Conservation (phyloP, 2,329 filamentous ascomycete genomes). For the Arthroderma sp. region DNA sequence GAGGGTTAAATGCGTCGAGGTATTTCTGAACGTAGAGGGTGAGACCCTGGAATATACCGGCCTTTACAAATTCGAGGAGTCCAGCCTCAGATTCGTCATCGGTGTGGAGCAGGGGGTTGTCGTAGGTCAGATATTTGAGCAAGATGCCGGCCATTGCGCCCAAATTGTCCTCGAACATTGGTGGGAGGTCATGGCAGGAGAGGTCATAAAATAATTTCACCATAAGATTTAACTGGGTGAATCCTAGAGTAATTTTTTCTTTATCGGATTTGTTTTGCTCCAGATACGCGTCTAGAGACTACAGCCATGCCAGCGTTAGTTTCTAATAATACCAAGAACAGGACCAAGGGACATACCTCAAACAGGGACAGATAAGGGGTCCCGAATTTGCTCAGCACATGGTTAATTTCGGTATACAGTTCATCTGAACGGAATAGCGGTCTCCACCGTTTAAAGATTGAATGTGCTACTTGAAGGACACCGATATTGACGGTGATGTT, state of each 20-base stretch:
- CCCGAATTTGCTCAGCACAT: constrained; percentile 78
- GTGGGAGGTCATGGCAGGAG: constrained; percentile 91
- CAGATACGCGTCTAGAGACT: constrained; percentile 44
- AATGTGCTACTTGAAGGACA: constrained; percentile 92
- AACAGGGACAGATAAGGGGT: constrained; percentile 70
- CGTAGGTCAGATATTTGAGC: constrained; percentile 85
- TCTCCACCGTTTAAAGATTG: constrained; percentile 92
- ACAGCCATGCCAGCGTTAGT: constrained; percentile 5
- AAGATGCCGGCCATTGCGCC: constrained; percentile 61
- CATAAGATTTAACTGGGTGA: constrained; percentile 74
- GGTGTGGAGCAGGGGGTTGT: constrained; percentile 68
- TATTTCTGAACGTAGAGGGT: constrained; percentile 90
- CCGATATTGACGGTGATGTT: constrained; percentile 82
- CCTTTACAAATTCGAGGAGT: constrained; percentile 72
- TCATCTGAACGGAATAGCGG: constrained; percentile 87
- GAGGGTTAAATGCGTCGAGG: constrained; percentile 77
- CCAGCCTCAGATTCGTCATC: constrained; percentile 85
- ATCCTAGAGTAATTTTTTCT: constrained; percentile 59
- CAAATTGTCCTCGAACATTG: constrained; percentile 85
- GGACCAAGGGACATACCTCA: constrained; percentile 37
- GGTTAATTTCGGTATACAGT: constrained; percentile 89
- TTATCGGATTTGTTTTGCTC: constrained; percentile 64
- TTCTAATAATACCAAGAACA: constrained; percentile 1
- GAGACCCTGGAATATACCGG: constrained; percentile 82
- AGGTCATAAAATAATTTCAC: constrained; percentile 92